Evolutionary conservation across 2,329 filamentous ascomycete genomes (phyloP), one percentile per base, ranked within the genome.

Genomic region (Sporothrix euskadiensis): DNA sequence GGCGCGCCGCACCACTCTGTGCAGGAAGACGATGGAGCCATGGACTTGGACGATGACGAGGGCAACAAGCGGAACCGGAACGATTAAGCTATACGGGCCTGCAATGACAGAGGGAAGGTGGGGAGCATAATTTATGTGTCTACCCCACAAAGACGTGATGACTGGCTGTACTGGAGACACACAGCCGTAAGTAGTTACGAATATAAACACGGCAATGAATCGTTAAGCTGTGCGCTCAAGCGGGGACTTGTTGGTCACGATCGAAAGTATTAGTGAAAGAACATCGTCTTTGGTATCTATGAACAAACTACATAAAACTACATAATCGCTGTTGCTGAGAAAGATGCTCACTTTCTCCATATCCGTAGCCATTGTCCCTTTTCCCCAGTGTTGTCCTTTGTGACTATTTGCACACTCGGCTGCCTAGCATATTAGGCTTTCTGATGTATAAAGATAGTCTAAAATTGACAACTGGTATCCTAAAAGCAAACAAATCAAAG

Each of bases 31-130:
- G 75, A 77, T 14, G 75, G 77, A 19, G 75, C 75, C 59, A 88
- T 89, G 84, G 88, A 89, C 69, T 77, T 89, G 39, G 88, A 90
- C 74, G 81, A 83, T 44, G 82, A 84, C 65, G 85, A 85, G 5
- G 80, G 80, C 75, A 85, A 83, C 82, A 88, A 86, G 79, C 82
- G 86, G 57, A 86, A 83, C 76, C 85, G 86, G 75, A 83, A 87
- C 73, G 90, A 88, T 8, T 59, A 47, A 26, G 4, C 30, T 19
- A 8, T 26, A 10, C 4, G 4, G 8, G 52, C 8, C 4, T 26
- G 26, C 9, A 9, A 14, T 9, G 2, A 16, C 39, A 47, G 39
- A 54, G 30, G 22, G n/a, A 26, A 52, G 8, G 7, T 30, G 4
- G 49, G 61, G 12, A 26, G 16, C 44, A 32, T 22, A 26, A 5